Evolutionary conservation across 371 early-diverging fungal species (phyloP), one percentile per base, ranked within the genome.

Genomic region (Phascolomyces articulosus): DNA sequence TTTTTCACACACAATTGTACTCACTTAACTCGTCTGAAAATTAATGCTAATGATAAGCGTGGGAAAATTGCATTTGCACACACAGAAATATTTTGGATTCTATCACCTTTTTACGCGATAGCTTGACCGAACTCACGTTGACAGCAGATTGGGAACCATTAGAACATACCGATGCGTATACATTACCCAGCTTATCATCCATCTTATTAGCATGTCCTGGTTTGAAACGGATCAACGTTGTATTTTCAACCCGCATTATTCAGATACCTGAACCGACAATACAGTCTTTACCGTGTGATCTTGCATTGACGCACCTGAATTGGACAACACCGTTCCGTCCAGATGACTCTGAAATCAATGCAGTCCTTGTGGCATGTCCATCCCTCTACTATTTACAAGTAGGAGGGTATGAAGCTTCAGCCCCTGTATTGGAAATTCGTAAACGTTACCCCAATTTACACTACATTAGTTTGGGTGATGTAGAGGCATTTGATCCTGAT

Each of bases 51-150:
- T 23, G 23, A 23, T 23, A 23, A 51, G 51, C 51, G 51, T 51
- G 51, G 51, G 51, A 51, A 51, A 51, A 51, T 51, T 51, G 51
- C 26, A 51, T 51, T 51, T 51, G 28, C 51, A 51, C 51, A 20
- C 51, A 20, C 51, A 23, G 23, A 51, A 24, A 51, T 23, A 51
- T 51, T n/a, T 23, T 51, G 4, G 23, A 51, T 15, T 51, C 51
- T 23, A 24, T 51, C 23, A 4, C 10, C 7, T 51, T 23, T 4
- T 15, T 51, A 13, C 4, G 24, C 1, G 15, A 51, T n/a, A 51
- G 23, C 26, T 51, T 51, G 51, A 51, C 2, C 7, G 51, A 51
- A 0, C 51, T 51, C n/a, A 51, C 51, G 9, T 24, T 51, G 51
- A 51, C 20, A 24, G 51, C 51, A 6, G 24, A 51, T 51, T 23